Evolutionary conservation across 306 rosid species (phyloP).

Genomic region (Hippophae gyantsensis): DNA sequence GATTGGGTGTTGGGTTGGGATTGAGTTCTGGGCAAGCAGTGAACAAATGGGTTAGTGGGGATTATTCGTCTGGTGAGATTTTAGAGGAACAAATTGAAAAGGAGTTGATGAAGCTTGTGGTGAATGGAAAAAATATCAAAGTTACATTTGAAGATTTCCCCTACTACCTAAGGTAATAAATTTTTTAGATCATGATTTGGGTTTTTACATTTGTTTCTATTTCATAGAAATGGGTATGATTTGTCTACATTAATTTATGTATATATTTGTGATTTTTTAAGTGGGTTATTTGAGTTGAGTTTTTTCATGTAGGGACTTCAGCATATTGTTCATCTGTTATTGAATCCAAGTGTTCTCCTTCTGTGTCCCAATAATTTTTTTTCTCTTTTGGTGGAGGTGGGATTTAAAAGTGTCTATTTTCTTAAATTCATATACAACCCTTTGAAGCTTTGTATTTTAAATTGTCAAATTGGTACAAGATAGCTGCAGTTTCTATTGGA

Average conservation of each 20-base stretch:
- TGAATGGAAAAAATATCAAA: slow-evolving; percentile 49
- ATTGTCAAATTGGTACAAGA: too few relatives aligned
- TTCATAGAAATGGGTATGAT: background rate
- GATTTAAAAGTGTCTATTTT: background rate
- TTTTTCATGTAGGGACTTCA: background rate
- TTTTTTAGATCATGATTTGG: background rate
- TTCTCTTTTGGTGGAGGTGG: background rate
- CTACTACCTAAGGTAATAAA: slow-evolving; percentile 65
- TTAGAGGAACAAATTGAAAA: slow-evolving; percentile 57
- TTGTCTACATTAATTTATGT: slow-evolving; percentile 2
- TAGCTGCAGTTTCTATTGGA: too few relatives aligned
- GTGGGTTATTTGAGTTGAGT: background rate
- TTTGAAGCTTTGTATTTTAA: background rate
- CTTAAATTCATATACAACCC: background rate
- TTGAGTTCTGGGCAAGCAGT: slow-evolving; percentile 71
- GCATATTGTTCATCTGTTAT: background rate
- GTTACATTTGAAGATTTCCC: slow-evolving; percentile 71
- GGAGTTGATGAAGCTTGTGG: slow-evolving; percentile 52
- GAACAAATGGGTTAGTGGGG: slow-evolving; percentile 76
- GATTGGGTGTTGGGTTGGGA: slow-evolving; percentile 86
- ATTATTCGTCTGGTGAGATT: slow-evolving; percentile 42
- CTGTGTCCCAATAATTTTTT: background rate
- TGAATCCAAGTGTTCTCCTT: background rate
- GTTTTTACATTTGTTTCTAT: background rate
- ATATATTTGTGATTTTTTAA: background rate